Conservation (phyloP, 2,329 filamentous ascomycete genomes). For the Ceratocystis destructans region DNA sequence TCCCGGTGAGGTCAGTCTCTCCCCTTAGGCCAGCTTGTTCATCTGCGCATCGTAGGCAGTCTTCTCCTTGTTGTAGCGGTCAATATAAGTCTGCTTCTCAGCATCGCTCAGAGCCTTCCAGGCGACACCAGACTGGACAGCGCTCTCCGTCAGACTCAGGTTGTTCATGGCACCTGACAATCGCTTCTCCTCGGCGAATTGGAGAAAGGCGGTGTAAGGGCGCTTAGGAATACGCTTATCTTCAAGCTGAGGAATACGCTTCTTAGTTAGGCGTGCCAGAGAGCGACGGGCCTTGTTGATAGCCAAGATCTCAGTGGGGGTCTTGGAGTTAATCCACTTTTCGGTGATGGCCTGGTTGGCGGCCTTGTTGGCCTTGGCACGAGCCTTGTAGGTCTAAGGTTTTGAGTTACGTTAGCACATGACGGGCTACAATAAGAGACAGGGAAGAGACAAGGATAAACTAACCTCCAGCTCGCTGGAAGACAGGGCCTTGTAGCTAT, state of each 20-base stretch:
- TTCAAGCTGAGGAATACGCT: slow-evolving; percentile 25
- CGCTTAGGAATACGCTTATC: slow-evolving; percentile 38
- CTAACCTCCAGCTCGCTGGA: slow-evolving; percentile 33
- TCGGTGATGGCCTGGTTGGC: slow-evolving; percentile 30
- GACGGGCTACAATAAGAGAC: not conserved
- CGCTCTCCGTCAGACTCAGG: slow-evolving; percentile 19
- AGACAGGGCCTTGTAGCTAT: slow-evolving; percentile 30
- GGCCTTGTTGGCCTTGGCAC: slow-evolving; percentile 29
- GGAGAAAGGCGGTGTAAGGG: slow-evolving; percentile 25
- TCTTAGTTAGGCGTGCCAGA: slow-evolving; percentile 29
- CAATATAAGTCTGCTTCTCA: slow-evolving; percentile 30
- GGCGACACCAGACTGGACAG: slow-evolving; percentile 24
- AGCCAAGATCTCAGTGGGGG: slow-evolving; percentile 29
- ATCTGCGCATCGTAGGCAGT: not conserved
- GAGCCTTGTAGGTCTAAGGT: slow-evolving; percentile 28
- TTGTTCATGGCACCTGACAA: slow-evolving; percentile 23
- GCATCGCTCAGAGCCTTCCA: slow-evolving; percentile 33
- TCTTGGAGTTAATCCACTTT: slow-evolving; percentile 36
- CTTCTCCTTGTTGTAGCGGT: not conserved
- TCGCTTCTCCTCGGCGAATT: slow-evolving; percentile 31
- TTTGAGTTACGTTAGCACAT: not conserved
- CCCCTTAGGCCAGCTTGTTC: not conserved
- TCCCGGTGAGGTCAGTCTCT: too few relatives aligned
- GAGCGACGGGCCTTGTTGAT: slow-evolving; percentile 36
- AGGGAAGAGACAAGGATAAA: slow-evolving; percentile 8